These are phyloP conservation scores for Annona cherimola DNA, from an alignment of 164 flowering plant genomes.

Conservation along the genomic window DNA sequence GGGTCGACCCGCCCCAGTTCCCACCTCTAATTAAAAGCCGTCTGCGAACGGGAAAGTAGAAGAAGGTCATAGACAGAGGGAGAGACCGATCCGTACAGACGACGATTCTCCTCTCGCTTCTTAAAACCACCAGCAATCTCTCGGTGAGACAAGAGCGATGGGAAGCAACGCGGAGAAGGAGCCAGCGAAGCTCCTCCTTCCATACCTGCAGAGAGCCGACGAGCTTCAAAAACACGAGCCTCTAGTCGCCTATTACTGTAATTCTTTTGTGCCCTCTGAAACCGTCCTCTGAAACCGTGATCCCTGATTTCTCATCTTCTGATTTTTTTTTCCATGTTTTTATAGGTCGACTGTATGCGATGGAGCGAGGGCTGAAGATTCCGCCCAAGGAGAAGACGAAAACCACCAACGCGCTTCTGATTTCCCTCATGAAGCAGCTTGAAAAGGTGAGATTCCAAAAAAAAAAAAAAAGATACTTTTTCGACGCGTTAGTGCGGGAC, in stretches of 20 bases:
- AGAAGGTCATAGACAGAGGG: too few relatives aligned
- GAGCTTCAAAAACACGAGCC: slow-evolving; percentile 94
- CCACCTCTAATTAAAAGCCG: too few relatives aligned
- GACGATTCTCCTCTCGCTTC: too few relatives aligned
- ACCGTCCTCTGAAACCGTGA: not conserved
- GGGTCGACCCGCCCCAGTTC: too few relatives aligned
- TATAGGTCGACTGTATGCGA: slow-evolving; percentile 89
- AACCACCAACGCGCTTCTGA: slow-evolving; percentile 71
- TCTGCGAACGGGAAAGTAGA: too few relatives aligned
- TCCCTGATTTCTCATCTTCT: not conserved
- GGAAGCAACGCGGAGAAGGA: slow-evolving; percentile 51
- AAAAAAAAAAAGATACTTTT: too few relatives aligned
- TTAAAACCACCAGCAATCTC: not conserved
- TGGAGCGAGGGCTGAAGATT: slow-evolving; percentile 87
- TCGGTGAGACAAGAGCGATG: slow-evolving; percentile 24
- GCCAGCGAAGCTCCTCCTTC: slow-evolving; percentile 84
- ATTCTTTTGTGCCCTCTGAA: not conserved
- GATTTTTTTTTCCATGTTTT: not conserved
- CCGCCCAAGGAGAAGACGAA: slow-evolving; percentile 74
- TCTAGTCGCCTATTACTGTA: slow-evolving; percentile 97
- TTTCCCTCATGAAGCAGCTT: slow-evolving; percentile 92
- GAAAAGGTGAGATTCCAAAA: slow-evolving; percentile 52
- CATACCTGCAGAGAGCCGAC: slow-evolving; percentile 95
- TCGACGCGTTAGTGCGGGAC: too few relatives aligned
- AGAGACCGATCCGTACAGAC: too few relatives aligned